Percentiles rank a stretch among this genome's conserved stretches.
phyloP scores from a whole-genome alignment of 108 stramenopile genomes.

The Hondaea fermentalgiana region DNA sequence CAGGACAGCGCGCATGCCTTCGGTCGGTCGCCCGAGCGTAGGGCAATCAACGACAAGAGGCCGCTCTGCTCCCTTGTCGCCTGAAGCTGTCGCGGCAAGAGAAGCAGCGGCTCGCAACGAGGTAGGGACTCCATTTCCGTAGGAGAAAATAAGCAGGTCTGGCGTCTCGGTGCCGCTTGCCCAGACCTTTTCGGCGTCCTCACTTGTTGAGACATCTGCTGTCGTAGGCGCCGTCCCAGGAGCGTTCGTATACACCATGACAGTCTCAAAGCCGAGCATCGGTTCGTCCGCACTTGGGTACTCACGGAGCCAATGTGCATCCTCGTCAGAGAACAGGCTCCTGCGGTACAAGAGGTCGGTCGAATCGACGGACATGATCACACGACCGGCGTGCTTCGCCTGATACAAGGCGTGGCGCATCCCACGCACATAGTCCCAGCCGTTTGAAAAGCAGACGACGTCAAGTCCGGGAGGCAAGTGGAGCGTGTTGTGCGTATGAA shows the following conservation, averaged over 20 bases:
- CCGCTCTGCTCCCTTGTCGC: too few relatives aligned
- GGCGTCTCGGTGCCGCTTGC: slow-evolving; percentile 24
- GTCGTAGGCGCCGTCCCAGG: neutral
- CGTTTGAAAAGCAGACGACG: slow-evolving; percentile 70
- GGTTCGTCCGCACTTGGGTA: slow-evolving; percentile 45
- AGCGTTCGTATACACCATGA: slow-evolving; percentile 30
- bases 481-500: slow-evolving; percentile 73
- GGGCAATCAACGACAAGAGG: slow-evolving; percentile 65
- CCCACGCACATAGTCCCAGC: slow-evolving; percentile 64
- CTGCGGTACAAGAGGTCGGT: slow-evolving; percentile 66
- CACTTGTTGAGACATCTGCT: neutral
- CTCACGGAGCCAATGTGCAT: slow-evolving; percentile 46
- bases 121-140: slow-evolving; percentile 74
- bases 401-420: slow-evolving; percentile 66
- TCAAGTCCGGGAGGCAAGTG: slow-evolving; percentile 75
- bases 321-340: slow-evolving; percentile 51
- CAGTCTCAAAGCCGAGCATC: slow-evolving; percentile 53
- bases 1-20: slow-evolving; percentile 40
- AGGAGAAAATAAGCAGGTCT: slow-evolving; percentile 54
- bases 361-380: slow-evolving; percentile 65
- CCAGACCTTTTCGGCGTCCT: too few relatives aligned
- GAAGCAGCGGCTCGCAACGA: slow-evolving; percentile 35
- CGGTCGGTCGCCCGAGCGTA: slow-evolving; percentile 55
- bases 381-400: slow-evolving; percentile 53
- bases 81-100: too few relatives aligned